Evolutionary conservation across 169 alveolate species (phyloP), one percentile per base, ranked within the genome.

Genomic region (Toxoplasma gondii): DNA sequence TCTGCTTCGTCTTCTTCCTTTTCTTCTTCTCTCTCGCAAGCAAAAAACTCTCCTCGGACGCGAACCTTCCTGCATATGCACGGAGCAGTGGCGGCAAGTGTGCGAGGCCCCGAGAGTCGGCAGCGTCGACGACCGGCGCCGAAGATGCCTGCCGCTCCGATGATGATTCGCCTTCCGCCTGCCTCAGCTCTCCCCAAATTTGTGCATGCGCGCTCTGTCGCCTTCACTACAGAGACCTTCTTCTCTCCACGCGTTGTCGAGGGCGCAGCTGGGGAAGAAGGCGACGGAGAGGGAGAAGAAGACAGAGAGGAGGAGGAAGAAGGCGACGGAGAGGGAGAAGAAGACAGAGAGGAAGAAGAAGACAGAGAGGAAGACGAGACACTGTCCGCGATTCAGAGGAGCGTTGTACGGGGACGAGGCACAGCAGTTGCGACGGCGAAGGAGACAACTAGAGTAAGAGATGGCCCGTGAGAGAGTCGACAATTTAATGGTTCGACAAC

Each of bases 281-380:
- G n/a, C 24, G 74, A 10, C 24, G 74, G 19, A 19, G 67, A 53
- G 67, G 67, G 19, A 53, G 67, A 53, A 19, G 67, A 53, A 53
- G 67, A 53, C 67, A 19, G 19, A 19, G 67, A 53, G 67, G 67
- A 12, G 82, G 38, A n/a, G 29, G 29, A 69, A 5, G 82, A 69
- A 69, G 82, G 29, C n/a, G n/a, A n/a, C n/a, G n/a, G n/a, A n/a
- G n/a, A n/a, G 38, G 31, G 82, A 69, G 82, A 69, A 69, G 82
- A 7, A 69, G 38, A 69, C 41, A 69, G 29, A 34, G 82, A n/a
- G 29, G 82, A 69, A 69, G 82, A 17, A 69, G 82, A 22, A 69
- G 82, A 22, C 16, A 34, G 82, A 69, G 82, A 69, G 82, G 38
- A 22, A 69, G 82, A 17, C 38, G 38, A 69, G 10, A 58, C 70